These are phyloP conservation scores for Aspergillus leporis DNA, from an alignment of 495 filamentous ascomycete genomes.

Conservation along the genomic window DNA sequence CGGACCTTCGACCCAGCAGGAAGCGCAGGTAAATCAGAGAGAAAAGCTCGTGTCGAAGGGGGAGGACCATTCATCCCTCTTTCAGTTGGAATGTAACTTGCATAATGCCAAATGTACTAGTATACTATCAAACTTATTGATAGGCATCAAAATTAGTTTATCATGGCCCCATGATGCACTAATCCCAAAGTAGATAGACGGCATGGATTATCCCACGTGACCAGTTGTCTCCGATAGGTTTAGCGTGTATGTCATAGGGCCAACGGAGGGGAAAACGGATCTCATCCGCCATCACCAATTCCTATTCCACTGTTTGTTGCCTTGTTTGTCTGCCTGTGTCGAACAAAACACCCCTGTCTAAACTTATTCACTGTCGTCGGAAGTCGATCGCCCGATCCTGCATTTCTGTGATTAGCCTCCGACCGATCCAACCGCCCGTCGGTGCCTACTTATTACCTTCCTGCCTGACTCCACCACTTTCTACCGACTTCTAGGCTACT, in stretches of 20 bases:
- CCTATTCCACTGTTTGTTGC: constrained; percentile 22
- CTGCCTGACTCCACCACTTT: neutral
- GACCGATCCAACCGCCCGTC: neutral
- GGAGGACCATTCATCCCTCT: constrained; percentile 44
- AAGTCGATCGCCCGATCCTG: neutral
- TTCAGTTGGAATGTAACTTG: neutral
- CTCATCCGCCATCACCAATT: constrained; percentile 12
- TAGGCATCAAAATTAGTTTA: neutral
- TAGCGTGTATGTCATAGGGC: constrained; percentile 44
- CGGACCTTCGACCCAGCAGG: constrained; percentile 73
- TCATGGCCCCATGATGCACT: neutral
- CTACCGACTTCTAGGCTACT: neutral
- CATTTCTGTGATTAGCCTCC: neutral
- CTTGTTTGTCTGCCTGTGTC: neutral
- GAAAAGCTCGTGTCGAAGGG: constrained; percentile 66
- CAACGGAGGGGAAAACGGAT: constrained; percentile 38
- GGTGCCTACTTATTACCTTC: neutral
- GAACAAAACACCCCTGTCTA: neutral
- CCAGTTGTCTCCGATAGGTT: constrained; percentile 29
- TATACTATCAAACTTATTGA: neutral
- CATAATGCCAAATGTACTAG: neutral
- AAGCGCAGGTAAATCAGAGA: constrained; percentile 59
- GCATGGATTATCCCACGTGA: constrained; percentile 34
- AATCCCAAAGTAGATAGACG: neutral
- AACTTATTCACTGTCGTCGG: neutral